Evolutionary conservation across 148 eudicot genomes (phyloP).

Genomic region (Chenopodium berlandieri): DNA sequence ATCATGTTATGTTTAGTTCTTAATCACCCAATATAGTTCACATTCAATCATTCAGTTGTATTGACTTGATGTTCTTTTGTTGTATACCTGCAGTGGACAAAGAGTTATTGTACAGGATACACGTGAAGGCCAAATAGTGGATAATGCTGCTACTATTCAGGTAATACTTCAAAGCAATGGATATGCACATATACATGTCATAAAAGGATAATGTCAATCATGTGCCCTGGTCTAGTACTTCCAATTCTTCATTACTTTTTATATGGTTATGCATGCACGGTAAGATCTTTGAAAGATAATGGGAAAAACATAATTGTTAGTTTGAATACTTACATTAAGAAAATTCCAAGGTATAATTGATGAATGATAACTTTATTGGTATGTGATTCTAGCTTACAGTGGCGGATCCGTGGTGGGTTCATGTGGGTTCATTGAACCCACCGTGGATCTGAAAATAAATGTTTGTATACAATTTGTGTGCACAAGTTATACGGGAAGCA

Average conservation of each 20-base stretch:
- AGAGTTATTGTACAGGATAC: conserved; percentile 69
- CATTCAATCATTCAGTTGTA: neutral
- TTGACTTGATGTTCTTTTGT: conserved; percentile 19
- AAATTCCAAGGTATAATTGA: neutral
- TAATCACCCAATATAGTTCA: neutral
- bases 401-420: no score
- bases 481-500: no score
- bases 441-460: no score
- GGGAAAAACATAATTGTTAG: neutral
- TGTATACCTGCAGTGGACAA: conserved; percentile 69
- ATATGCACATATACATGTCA: neutral
- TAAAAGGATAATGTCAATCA: neutral
- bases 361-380: neutral
- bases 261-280: neutral
- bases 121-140: conserved; percentile 48
- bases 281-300: neutral
- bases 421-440: no score
- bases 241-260: neutral
- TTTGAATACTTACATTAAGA: neutral
- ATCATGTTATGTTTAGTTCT: neutral
- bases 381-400: neutral
- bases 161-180: conserved; percentile 31
- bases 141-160: conserved; percentile 78
- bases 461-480: no score
- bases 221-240: neutral